Base-by-base conservation (phyloP, 2,329 filamentous ascomycete genomes). In the Fusarium sp. region DNA sequence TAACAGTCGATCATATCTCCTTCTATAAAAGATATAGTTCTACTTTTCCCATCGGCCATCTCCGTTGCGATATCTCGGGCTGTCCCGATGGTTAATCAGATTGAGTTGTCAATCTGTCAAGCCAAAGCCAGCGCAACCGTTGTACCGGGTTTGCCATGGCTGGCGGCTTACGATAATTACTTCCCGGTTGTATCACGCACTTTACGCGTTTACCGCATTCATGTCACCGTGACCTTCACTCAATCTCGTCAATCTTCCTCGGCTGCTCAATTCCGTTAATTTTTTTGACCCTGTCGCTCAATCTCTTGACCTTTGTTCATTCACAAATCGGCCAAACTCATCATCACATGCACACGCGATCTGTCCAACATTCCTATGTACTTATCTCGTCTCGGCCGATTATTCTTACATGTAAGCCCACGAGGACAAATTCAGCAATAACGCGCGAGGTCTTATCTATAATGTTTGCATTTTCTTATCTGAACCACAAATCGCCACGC, bases 61-160 rank as follows among this genome's bases (percentile, higher is more conserved):
- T 69, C 66, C 66, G 66, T 29, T 44, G 14, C 13, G 42, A 48
- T 27, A 46, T 67, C 53, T 69, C 66, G 66, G 66, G 24, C 54
- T 60, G 49, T 29, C 51, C 66, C 66, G 66, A 63, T 51, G 37
- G 45, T 27, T 30, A 13, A 11, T 59, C 42, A 52, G 48, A 51
- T 51, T 51, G 48, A 37, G 30, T 37, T 46, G 30, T 48, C 27
- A 32, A 51, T 16, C 29, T 34, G 30, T 34, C 47, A 51, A 52
- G 48, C 16, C 30, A 12, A 48, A 27, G 44, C 14, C 41, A 42
- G 24, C 24, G 25, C 29, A 22, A 51, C 48, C 49, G 49, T 52
- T 52, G 49, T 52, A 52, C 22, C 49, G 49, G 49, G 24, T 52
- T 16, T 20, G 32, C 48, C 48, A 52, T 13, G 32, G 32, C 32